Conservation (phyloP, 2,329 filamentous ascomycete genomes). For the Amphichorda felina region DNA sequence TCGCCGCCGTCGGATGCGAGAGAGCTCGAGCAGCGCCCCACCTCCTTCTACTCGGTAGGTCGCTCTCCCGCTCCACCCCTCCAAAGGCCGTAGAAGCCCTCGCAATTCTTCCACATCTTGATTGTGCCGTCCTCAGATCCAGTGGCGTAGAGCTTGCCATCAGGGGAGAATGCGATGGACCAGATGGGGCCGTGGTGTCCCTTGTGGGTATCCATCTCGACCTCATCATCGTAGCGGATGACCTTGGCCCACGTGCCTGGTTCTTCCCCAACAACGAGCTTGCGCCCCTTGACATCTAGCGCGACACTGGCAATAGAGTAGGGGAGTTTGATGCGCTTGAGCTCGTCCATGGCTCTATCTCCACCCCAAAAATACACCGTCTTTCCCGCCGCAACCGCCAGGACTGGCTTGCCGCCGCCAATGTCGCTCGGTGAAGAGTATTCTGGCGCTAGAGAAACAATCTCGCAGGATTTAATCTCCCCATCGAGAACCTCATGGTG, state of each 20-base stretch:
- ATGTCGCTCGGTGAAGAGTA: constrained; percentile 49
- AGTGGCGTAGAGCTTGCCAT: constrained; percentile 91
- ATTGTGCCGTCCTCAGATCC: constrained; percentile 96
- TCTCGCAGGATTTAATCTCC: constrained; percentile 83
- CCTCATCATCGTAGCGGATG: constrained; percentile 75
- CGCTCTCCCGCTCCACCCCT: constrained; percentile 31
- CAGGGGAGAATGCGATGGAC: constrained; percentile 89
- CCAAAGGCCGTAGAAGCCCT: constrained; percentile 54
- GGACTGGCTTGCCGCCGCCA: constrained; percentile 55
- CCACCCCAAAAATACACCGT: constrained; percentile 88
- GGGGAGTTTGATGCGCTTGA: constrained; percentile 70
- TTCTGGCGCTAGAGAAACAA: constrained; percentile 55
- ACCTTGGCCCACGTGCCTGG: constrained; percentile 95
- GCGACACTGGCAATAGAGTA: constrained; percentile 89
- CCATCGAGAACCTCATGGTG: constrained; percentile 71
- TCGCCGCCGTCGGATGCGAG: constrained; percentile 1
- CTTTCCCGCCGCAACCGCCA: constrained; percentile 91
- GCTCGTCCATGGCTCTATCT: constrained; percentile 49
- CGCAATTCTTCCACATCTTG: constrained; percentile 73
- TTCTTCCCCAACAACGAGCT: constrained; percentile 81
- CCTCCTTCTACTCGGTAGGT: constrained; percentile 21
- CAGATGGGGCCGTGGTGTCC: constrained; percentile 96
- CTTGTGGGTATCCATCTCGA: constrained; percentile 85
- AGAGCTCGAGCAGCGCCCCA: constrained; percentile 1
- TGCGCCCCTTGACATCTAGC: constrained; percentile 68